Conservation (phyloP, 1,284 basidiomycete genomes). For the Fomes fomentarius region DNA sequence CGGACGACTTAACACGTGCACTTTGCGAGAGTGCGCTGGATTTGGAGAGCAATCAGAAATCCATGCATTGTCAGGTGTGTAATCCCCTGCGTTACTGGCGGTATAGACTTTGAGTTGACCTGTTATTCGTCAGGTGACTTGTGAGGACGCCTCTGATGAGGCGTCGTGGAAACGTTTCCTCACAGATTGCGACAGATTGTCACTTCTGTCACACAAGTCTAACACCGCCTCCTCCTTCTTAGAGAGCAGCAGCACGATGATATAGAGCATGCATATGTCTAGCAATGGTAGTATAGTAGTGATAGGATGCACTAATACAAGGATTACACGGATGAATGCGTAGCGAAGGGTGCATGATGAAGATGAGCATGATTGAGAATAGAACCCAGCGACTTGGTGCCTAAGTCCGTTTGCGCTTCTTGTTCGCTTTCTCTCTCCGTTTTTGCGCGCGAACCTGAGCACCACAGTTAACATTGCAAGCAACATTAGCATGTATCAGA, state of each 20-base stretch:
- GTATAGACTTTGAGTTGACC: conserved; percentile 2
- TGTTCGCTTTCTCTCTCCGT: conserved; percentile 65
- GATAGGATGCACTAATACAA: conserved; percentile 12
- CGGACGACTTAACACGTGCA: conserved; percentile 11
- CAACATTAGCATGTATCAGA: too few species aligned
- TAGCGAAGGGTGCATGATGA: too few species aligned
- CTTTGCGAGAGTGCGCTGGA: conserved; percentile 45
- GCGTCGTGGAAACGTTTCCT: conserved; percentile 58
- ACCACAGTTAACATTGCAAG: background rate
- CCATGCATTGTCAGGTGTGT: conserved; percentile 57
- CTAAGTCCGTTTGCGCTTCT: conserved; percentile 53
- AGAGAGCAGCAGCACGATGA: background rate
- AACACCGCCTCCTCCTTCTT: background rate
- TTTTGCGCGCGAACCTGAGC: conserved; percentile 70
- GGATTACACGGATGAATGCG: conserved; percentile 3
- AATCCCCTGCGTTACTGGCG: background rate
- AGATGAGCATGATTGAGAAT: background rate
- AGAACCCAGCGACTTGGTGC: background rate
- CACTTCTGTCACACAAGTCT: conserved; percentile 30
- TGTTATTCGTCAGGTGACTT: conserved; percentile 46
- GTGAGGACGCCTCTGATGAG: conserved; percentile 42
- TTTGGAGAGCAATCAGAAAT: conserved; percentile 57
- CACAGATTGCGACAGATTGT: conserved; percentile 51
- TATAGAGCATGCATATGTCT: conserved; percentile 13
- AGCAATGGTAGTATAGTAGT: conserved; percentile 18